Evolutionary conservation across 2,329 filamentous ascomycete species (phyloP).

Genomic region (Chrysoporthe austroafricana): DNA sequence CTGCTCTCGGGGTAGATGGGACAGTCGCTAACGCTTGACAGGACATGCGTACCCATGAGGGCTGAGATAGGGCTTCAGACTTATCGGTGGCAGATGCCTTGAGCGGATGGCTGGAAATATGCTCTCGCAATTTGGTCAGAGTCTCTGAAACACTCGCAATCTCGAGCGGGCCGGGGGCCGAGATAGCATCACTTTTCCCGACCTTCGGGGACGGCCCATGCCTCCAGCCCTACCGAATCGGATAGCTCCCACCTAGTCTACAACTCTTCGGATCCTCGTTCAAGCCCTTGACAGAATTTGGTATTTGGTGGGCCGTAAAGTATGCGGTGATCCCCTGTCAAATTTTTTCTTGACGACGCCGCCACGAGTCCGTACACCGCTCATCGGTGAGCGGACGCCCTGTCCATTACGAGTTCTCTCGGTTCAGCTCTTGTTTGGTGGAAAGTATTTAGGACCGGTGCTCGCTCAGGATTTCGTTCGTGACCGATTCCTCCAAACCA

Average conservation of each 20-base stretch:
- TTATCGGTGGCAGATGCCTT: neutral
- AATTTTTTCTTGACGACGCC: neutral
- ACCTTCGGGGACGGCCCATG: neutral
- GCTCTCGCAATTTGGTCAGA: neutral
- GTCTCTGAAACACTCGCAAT: constrained; percentile 16
- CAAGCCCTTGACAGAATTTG: neutral
- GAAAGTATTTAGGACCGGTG: constrained; percentile 22
- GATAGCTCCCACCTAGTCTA: neutral
- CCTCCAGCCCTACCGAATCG: constrained; percentile 6
- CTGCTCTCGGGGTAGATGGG: neutral
- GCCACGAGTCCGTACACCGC: constrained; percentile 26
- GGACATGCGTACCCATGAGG: neutral
- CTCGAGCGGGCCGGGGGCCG: constrained; percentile 2
- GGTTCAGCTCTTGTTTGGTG: constrained; percentile 1
- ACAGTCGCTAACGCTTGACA: neutral
- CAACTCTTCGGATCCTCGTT: neutral
- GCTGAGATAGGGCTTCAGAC: neutral
- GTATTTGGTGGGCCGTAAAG: neutral
- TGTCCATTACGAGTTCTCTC: constrained; percentile 20
- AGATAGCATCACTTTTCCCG: constrained; percentile 4
- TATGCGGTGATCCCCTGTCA: constrained; percentile 18
- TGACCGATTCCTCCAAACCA: constrained; percentile 4
- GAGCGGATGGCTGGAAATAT: neutral
- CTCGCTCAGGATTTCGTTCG: constrained; percentile 12
- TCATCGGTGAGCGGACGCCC: constrained; percentile 23